Percentiles rank a stretch among this genome's conserved stretches.
Evolutionary conservation across 2,329 filamentous ascomycete genomes (phyloP).

Genomic region (Claviceps africana): DNA sequence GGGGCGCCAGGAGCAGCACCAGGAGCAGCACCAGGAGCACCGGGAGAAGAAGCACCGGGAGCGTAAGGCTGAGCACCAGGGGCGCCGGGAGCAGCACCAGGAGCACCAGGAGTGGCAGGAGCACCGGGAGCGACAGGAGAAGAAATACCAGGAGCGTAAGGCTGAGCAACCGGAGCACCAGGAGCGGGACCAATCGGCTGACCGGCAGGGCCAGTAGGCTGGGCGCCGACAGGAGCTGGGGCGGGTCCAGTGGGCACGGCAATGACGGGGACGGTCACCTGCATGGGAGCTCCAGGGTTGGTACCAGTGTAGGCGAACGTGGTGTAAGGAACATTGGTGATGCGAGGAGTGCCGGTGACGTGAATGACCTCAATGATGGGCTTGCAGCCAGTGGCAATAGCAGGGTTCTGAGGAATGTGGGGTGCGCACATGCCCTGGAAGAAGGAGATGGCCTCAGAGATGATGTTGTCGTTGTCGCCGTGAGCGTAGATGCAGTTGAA

Average conservation of each 20-base stretch:
- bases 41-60: background rate
- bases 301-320: conserved; percentile 33
- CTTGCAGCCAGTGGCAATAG: conserved; percentile 63
- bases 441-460: conserved; percentile 62
- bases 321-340: conserved; percentile 35
- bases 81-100: background rate
- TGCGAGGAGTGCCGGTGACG: conserved; percentile 35
- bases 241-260: conserved; percentile 27
- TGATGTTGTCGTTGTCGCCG: conserved; percentile 50
- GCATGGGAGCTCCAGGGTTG: conserved; percentile 32
- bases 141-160: background rate
- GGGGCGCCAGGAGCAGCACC: background rate
- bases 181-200: conserved; percentile 3
- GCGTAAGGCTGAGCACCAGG: background rate
- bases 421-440: conserved; percentile 83
- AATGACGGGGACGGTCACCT: conserved; percentile 39
- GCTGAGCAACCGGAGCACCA: conserved; percentile 6
- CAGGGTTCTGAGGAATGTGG: conserved; percentile 65
- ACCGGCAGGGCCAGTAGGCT: conserved; percentile 4
- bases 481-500: conserved; percentile 71
- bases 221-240: conserved; percentile 2
- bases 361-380: conserved; percentile 47
- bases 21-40: background rate
- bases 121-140: conserved; percentile 8
- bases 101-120: conserved; percentile 3